These are phyloP conservation scores for Cicer yamashitae DNA, from an alignment of 306 rosid species.

Conservation along the genomic window DNA sequence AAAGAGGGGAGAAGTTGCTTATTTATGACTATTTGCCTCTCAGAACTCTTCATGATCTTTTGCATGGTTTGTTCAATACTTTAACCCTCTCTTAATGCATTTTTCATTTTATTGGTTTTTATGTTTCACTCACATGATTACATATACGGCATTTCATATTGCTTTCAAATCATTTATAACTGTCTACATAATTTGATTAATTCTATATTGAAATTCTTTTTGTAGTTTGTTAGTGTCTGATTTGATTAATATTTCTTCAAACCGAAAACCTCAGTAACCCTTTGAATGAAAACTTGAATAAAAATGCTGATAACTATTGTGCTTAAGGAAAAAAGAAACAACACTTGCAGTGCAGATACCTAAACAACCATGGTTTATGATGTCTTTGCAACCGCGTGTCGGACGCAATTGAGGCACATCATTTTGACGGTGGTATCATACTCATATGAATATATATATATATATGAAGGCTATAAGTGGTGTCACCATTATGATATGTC, in stretches of 20 bases:
- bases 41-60: constrained; percentile 76
- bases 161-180: background rate
- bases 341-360: constrained; percentile 8
- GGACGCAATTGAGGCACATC: background rate
- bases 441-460: background rate
- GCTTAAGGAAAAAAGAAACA: constrained; percentile 19
- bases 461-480: background rate
- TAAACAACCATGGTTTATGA: background rate
- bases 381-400: background rate
- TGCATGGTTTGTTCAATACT: constrained; percentile 71
- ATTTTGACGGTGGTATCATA: background rate
- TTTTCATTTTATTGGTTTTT: constrained; percentile 9
- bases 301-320: constrained; percentile 9
- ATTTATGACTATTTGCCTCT: constrained; percentile 84
- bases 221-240: background rate
- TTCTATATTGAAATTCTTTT: background rate
- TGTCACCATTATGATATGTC: background rate
- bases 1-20: constrained; percentile 97
- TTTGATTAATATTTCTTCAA: constrained; percentile 27
- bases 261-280: background rate
- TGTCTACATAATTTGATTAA: background rate
- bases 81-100: background rate
- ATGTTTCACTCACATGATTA: constrained; percentile 13
- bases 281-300: background rate
- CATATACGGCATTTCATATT: constrained; percentile 18